Evolutionary conservation across 352 stramenopile genomes (phyloP), one percentile per base, ranked within the genome.

Genomic region (Phytophthora hybrid): DNA sequence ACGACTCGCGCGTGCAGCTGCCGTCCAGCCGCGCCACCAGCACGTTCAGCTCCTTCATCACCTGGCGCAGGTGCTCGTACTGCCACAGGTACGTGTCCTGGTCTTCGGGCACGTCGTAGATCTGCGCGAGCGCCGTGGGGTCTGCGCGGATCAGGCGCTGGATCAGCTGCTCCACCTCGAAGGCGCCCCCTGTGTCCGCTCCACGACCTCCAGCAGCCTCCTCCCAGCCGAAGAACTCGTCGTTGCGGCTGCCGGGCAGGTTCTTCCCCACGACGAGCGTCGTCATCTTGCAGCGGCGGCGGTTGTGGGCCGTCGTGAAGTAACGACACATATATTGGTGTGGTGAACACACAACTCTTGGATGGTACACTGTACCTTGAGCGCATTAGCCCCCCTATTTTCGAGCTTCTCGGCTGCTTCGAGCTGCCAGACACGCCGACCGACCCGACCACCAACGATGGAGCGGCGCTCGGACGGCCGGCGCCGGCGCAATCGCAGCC

Each of bases 11-110:
- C 69, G 88, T 95, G 76, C 88, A 95, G 55, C 63, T 74, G 3
- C 82, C 83, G 61, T 93, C 85, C 29, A 95, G 76, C 0, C 76
- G 65, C 49, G 87, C 87, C 3, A 95, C 88, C 39, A 95, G 79
- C 16, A 91, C 78, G 54, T 95, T 95, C 39, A 95, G 74, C 65
- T 95, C 88, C 70, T 93, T 93, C 85, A 95, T 92, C 29, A 93
- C 82, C 59, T 95, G 88, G 8, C 88, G 88, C 62, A 95, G 66
- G 68, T 95, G 88, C 73, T 95, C 88, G 71, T 93, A 95, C 72
- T 95, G 88, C 88, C 88, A 95, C 71, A 95, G 75, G 62, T 93
- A 93, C 69, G 88, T 87, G 84, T 95, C 85, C 61, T 92, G 85
- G 73, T 92, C 88, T 16, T 93, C 82, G 1, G 88, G 88, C 49